Evolutionary conservation across 192 early-diverging fungal species (phyloP).

Genomic region (Gonapodya sp.): DNA sequence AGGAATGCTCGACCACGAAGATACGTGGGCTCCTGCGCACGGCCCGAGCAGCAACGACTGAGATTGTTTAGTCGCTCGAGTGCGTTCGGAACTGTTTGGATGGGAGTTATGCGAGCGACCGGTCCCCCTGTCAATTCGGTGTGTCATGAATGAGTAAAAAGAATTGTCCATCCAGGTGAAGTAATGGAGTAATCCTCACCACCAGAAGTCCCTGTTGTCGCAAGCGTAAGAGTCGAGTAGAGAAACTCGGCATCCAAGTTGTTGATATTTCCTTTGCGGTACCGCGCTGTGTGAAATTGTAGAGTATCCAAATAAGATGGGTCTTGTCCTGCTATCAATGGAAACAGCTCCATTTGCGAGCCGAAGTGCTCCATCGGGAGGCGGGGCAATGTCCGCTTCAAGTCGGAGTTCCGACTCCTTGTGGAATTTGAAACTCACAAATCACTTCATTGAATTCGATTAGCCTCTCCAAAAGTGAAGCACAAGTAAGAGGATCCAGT

Average conservation of each 20-base stretch:
- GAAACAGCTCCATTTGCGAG: too few relatives aligned
- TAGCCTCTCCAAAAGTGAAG: neutral
- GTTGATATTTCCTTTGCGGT: neutral
- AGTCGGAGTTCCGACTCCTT: too few relatives aligned
- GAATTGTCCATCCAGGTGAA: too few relatives aligned
- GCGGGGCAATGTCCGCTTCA: too few relatives aligned
- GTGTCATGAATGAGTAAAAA: too few relatives aligned
- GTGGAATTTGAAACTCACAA: neutral
- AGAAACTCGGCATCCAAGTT: slow-evolving; percentile 1
- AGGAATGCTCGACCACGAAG: neutral
- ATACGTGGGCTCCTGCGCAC: neutral
- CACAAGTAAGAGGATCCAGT: neutral
- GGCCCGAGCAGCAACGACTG: neutral
- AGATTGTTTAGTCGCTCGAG: neutral
- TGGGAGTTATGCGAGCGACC: neutral
- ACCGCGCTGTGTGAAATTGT: neutral
- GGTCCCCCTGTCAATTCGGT: too few relatives aligned
- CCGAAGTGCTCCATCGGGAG: too few relatives aligned
- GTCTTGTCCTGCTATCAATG: too few relatives aligned
- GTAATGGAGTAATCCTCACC: neutral
- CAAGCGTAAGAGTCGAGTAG: neutral
- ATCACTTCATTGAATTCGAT: neutral
- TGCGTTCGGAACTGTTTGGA: neutral
- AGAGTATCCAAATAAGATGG: neutral
- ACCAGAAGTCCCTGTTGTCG: neutral